These are phyloP conservation scores for Sclerotinia minor DNA, from an alignment of 2,329 filamentous ascomycete genomes.

Conservation along the genomic window DNA sequence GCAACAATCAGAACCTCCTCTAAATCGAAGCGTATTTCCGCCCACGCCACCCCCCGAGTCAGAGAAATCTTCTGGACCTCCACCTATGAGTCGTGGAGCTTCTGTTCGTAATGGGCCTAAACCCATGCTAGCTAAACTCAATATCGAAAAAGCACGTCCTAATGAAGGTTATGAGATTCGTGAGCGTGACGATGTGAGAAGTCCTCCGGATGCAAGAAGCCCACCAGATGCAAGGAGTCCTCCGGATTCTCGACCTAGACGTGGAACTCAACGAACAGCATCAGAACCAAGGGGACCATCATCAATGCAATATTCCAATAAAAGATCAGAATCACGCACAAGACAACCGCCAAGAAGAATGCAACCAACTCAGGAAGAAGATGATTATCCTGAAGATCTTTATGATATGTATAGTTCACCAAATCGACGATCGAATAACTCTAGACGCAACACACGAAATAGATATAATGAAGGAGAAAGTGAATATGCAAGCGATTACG, in stretches of 20 bases:
- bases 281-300: constrained; percentile 52
- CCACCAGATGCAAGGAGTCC: constrained; percentile 40
- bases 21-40: constrained; percentile 80
- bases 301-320: constrained; percentile 41
- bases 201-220: constrained; percentile 41
- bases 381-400: constrained; percentile 59
- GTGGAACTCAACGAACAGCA: constrained; percentile 51
- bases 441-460: constrained; percentile 46
- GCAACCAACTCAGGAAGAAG: constrained; percentile 50
- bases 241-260: constrained; percentile 37
- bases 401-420: constrained; percentile 64
- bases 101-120: constrained; percentile 64
- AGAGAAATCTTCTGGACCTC: constrained; percentile 55
- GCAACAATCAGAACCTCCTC: constrained; percentile 82
- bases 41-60: constrained; percentile 97
- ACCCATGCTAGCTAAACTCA: constrained; percentile 62
- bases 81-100: constrained; percentile 52
- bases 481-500: constrained; percentile 71
- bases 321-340: constrained; percentile 37
- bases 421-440: constrained; percentile 44
- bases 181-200: constrained; percentile 35
- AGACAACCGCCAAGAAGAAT: constrained; percentile 30
- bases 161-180: constrained; percentile 45
- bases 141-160: constrained; percentile 57
- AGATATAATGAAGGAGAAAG: constrained; percentile 80